Evolutionary conservation across 169 alveolate species (phyloP), one percentile per base, ranked within the genome.

Genomic region (Plasmodium billcollinsi): DNA sequence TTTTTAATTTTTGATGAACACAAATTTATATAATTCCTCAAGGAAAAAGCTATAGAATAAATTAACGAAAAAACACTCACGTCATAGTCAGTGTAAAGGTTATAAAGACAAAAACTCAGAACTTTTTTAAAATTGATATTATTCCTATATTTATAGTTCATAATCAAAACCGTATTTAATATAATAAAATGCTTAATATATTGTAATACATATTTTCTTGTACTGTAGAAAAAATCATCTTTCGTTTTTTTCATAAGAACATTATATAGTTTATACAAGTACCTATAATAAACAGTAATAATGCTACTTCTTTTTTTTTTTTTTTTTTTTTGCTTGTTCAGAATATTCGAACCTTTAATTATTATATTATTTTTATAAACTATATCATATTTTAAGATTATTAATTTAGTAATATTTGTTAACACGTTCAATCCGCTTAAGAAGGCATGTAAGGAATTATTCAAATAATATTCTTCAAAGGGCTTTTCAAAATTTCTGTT

Each of bases 1-100:
- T 76, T 76, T 65, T 76, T 76, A 59, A 76, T 69, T 63, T 76
- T 76, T 14, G 76, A 39, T 39, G 74, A 66, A 56, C 89, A 76
- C 2, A 65, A 26, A 20, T 29, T 63, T 76, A 76, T 52, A 54
- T 76, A 66, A 47, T 49, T 76, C 52, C 65, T 76, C 45, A 76
- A 65, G 15, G 74, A 76, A 76, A 76, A 76, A 15, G 78, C 89
- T 14, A 76, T 76, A 11, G 50, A 65, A 50, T 76, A n/a, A 63
- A 76, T 76, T n/a, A 76, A 65, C 39, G 76, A 47, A 65, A 76
- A 76, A 52, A 39, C 63, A 70, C 70, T 65, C 50, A 76, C 39
- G 47, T 76, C 89, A 43, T 66, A 70, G 63, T 76, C 89, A 21
- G 89, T 76, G 33, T 18, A 76, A 63, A 76, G 14, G 45, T 43